Evolutionary conservation across 768 basidiomycete genomes (phyloP).

Genomic region (Amanita rubescens): DNA sequence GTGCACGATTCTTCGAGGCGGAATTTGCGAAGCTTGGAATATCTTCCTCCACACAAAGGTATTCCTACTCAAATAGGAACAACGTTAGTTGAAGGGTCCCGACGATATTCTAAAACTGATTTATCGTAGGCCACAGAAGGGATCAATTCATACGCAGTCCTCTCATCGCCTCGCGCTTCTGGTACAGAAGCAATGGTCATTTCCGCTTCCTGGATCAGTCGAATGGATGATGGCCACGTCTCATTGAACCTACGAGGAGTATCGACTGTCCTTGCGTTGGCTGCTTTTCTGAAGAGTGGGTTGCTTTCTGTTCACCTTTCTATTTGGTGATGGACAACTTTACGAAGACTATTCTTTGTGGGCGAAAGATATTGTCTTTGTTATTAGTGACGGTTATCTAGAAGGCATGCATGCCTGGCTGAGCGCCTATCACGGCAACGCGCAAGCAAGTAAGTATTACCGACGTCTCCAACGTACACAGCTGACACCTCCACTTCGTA

Average conservation of each 20-base stretch:
- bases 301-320: conserved; percentile 1
- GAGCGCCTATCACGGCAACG: conserved; percentile 66
- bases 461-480: background rate
- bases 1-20: conserved; percentile 48
- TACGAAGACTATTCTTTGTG: conserved; percentile 74
- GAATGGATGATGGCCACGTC: conserved; percentile 46
- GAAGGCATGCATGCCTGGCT: conserved; percentile 95
- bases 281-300: conserved; percentile 75
- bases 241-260: conserved; percentile 80
- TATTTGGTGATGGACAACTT: background rate
- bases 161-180: conserved; percentile 83
- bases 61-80: conserved; percentile 44
- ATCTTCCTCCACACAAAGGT: conserved; percentile 59
- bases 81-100: conserved; percentile 36
- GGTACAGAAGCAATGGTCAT: conserved; percentile 90
- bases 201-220: conserved; percentile 84
- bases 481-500: background rate
- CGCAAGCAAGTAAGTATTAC: conserved; percentile 48
- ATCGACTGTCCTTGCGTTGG: conserved; percentile 79
- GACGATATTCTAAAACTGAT: conserved; percentile 3
- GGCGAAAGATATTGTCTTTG: conserved; percentile 91
- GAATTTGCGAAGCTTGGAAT: conserved; percentile 77
- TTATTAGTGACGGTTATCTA: conserved; percentile 81
- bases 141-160: conserved; percentile 75
- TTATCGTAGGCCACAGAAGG: conserved; percentile 46